Base-by-base conservation (phyloP, 805 yeast species). In the Maudiozyma bulderi region DNA sequence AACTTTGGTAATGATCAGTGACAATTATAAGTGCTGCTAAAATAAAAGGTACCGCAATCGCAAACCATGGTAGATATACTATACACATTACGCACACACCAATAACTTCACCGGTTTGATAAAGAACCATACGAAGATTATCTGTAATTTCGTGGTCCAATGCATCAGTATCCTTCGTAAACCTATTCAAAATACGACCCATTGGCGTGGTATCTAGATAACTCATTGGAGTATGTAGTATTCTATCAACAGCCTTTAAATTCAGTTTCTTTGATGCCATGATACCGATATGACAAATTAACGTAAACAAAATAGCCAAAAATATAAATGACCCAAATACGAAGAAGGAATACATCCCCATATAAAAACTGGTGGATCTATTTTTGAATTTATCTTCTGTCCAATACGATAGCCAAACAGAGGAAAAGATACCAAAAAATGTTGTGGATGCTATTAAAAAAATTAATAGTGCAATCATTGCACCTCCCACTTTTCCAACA, bases 381-480 rank as follows among this genome's bases (percentile, higher is more conserved):
- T 62, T 53, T 35, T 56, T 37, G 58, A 83, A 86, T 60, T 76
- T 79, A 47, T 73, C 53, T 31, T 74, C 76, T 2, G 83, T 74
- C 96, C 96, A 88, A 64, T 81, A 88, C 3, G 95, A 82, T 52
- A 88, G 70, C 95, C 95, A 86, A n/a, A 67, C 71, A 15, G 70
- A 65, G 2, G 70, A 58, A 44, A 67, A 67, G 8, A 67, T 44
- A 7, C 54, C 49, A 41, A 59, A 57, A 49, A 66, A 66, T 2
- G 69, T 60, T 8, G 66, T 59, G 6, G 56, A 55, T 9, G 54
- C 53, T 20, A 65, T 55, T 8, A 58, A 48, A 15, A 61, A 15
- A 7, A 58, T 13, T 42, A 61, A 65, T 3, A 53, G 15, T 13
- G 65, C 62, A 14, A 63, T 37, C 3, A 54, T 34, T 2, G 62